Conservation (phyloP, 345 rosid genomes). For the Carallia pectinifolia region DNA sequence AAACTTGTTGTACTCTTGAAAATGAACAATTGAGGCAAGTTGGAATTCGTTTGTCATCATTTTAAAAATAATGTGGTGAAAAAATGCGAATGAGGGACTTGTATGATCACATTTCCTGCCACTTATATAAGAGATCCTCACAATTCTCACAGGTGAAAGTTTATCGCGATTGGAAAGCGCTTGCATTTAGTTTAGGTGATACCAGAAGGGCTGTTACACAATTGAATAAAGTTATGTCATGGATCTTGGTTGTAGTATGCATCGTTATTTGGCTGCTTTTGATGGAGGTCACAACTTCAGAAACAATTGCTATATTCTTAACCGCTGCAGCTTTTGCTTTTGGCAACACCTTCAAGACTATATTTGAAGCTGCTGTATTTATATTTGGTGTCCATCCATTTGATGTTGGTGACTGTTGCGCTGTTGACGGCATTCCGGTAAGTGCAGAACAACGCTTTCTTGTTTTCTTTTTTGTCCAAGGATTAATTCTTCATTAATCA, state of each 20-base stretch:
- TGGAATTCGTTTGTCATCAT: neutral
- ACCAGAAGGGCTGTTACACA: constrained; percentile 74
- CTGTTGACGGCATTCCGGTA: constrained; percentile 68
- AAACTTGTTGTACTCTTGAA: neutral
- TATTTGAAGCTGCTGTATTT: constrained; percentile 64
- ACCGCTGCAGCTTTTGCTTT: constrained; percentile 60
- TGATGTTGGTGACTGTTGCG: constrained; percentile 79
- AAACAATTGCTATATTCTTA: constrained; percentile 55
- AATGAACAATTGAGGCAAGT: no score
- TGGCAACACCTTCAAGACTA: constrained; percentile 67
- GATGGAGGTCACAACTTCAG: constrained; percentile 43
- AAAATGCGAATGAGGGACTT: no score
- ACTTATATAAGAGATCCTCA: neutral
- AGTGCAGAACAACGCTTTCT: neutral
- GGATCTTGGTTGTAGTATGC: constrained; percentile 35
- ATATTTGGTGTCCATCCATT: constrained; percentile 80
- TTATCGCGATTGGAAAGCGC: constrained; percentile 49
- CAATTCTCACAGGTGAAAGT: constrained; percentile 48
- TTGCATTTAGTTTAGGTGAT: constrained; percentile 56
- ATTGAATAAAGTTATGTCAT: constrained; percentile 49
- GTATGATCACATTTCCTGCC: no score
- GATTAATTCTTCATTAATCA: neutral
- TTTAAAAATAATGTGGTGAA: neutral
- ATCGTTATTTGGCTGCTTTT: constrained; percentile 60
- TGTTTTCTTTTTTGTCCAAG: neutral